Conservation (phyloP, 176 grass and related monocot species). For the Hyparrhenia diplandra region DNA sequence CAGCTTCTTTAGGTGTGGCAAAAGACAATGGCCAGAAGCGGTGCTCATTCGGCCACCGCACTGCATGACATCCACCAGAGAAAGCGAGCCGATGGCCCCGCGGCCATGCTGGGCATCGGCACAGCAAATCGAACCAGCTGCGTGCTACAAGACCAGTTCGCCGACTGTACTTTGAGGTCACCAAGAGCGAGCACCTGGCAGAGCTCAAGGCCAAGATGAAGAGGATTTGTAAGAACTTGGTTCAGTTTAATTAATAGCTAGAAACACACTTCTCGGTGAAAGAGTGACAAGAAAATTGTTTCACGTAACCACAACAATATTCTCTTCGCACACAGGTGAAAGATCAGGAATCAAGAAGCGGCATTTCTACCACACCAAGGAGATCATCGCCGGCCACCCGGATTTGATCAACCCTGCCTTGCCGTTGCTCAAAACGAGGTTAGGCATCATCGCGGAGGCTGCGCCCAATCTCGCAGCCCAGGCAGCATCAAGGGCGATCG, state of each 20-base stretch:
- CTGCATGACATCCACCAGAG: no score
- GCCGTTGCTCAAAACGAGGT: slow-evolving; percentile 22
- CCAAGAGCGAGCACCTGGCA: slow-evolving; percentile 50
- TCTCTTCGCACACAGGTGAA: background rate
- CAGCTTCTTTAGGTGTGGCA: no score
- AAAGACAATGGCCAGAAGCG: no score
- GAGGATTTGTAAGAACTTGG: slow-evolving; percentile 39
- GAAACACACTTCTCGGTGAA: background rate
- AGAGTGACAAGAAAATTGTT: no score
- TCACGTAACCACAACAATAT: background rate
- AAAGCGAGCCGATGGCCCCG: slow-evolving; percentile 3
- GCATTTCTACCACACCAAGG: slow-evolving; percentile 25
- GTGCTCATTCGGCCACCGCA: no score
- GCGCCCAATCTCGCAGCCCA: no score
- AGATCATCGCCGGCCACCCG: slow-evolving; percentile 18
- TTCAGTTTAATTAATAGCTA: background rate
- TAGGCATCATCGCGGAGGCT: background rate
- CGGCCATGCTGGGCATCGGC: slow-evolving; percentile 49
- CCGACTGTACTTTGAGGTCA: slow-evolving; percentile 62
- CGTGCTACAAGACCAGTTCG: slow-evolving; percentile 38
- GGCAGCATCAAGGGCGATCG: no score
- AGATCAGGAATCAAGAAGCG: slow-evolving; percentile 27
- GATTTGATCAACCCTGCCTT: background rate
- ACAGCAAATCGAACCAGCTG: slow-evolving; percentile 42
- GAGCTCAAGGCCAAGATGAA: slow-evolving; percentile 62